Evolutionary conservation across 768 basidiomycete genomes (phyloP).

Genomic region (Auricularia sp.): DNA sequence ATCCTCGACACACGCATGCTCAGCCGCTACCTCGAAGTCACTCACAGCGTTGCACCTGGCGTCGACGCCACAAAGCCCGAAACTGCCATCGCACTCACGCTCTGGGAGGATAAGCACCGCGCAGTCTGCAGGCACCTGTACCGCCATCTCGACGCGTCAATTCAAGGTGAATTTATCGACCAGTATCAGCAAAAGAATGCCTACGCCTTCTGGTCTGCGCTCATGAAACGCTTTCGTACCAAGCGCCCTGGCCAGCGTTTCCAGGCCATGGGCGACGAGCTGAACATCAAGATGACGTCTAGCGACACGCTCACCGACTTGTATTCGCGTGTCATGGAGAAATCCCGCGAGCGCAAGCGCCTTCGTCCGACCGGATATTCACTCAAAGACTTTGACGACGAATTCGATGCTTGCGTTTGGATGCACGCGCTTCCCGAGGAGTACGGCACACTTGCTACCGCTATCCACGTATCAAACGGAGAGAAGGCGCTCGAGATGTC

Average conservation of each 20-base stretch:
- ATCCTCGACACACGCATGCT: background rate
- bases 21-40: too few relatives aligned
- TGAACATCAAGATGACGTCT: background rate
- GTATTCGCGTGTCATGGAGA: background rate
- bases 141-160: background rate
- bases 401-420: background rate
- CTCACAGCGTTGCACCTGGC: background rate
- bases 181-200: background rate
- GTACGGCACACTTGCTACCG: background rate
- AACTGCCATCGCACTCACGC: background rate
- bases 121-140: background rate
- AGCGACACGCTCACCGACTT: background rate
- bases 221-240: background rate
- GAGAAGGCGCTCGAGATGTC: background rate
- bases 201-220: background rate
- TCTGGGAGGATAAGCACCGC: background rate
- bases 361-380: background rate
- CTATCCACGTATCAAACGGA: background rate
- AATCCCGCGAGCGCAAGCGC: background rate
- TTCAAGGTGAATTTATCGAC: background rate
- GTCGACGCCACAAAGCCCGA: background rate
- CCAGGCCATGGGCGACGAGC: background rate
- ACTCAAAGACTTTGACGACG: background rate
- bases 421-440: background rate
- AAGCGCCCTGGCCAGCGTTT: background rate